Percentiles rank a stretch among this genome's conserved stretches.
Evolutionary conservation across 148 eudicot species (phyloP).

Genomic region (Pouteria glomerata): DNA sequence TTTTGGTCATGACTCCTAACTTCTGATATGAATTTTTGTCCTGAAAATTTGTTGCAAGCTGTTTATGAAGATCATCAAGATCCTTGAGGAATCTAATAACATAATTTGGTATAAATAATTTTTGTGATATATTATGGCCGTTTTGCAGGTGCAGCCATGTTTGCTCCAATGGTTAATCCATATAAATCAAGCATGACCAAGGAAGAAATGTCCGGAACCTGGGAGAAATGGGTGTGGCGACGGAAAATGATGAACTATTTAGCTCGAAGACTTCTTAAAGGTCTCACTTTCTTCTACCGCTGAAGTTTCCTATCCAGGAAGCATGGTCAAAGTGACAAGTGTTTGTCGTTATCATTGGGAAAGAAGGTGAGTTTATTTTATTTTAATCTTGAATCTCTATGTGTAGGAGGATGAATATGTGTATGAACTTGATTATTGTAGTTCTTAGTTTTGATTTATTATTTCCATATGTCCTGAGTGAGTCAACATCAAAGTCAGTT

Average conservation of each 20-base stretch:
- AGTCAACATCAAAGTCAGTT: neutral
- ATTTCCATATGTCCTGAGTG: neutral
- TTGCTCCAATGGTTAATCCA: constrained; percentile 87
- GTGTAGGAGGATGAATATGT: too few relatives aligned
- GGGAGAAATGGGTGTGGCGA: constrained; percentile 74
- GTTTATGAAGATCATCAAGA: too few relatives aligned
- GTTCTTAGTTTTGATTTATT: neutral
- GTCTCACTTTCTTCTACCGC: constrained; percentile 54
- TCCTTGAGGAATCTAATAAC: too few relatives aligned
- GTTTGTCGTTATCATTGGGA: constrained; percentile 60
- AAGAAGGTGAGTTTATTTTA: constrained; percentile 40
- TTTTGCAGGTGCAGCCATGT: constrained; percentile 67
- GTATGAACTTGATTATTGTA: too few relatives aligned
- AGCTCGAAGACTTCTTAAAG: constrained; percentile 64
- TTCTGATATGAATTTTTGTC: too few relatives aligned
- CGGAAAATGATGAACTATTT: constrained; percentile 67
- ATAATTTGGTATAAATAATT: too few relatives aligned
- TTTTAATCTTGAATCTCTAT: too few relatives aligned
- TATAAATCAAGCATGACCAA: constrained; percentile 80
- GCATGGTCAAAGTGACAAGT: constrained; percentile 71
- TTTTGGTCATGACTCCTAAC: too few relatives aligned
- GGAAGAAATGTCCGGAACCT: constrained; percentile 69
- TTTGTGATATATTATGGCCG: constrained; percentile 6
- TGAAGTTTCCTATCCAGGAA: constrained; percentile 75
- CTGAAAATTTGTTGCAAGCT: too few relatives aligned